Base-by-base conservation (phyloP, 73 alveolate genomes). In the Paramecium bursaria region DNA sequence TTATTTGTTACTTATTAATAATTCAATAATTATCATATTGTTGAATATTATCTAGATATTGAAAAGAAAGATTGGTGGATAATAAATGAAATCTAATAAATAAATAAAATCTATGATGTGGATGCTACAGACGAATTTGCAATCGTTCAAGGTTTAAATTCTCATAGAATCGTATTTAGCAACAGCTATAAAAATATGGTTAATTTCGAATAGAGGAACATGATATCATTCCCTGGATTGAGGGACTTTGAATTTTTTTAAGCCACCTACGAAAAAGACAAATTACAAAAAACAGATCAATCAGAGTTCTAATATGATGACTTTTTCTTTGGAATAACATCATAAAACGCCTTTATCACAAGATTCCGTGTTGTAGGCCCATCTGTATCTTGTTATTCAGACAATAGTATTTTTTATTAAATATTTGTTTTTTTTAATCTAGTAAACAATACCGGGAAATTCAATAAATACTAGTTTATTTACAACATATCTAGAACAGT, bases 111-210 rank as follows among this genome's bases (percentile, higher is more conserved):
- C 33, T 17, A 39, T 15, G 82, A 67, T 67, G 60, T 67, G 17
- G 82, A 67, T 67, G 82, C 55, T 33, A 42, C 82, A 35, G 82
- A 42, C 44, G 82, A 67, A 1, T 67, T 67, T 67, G 82, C 82
- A 2, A 67, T 67, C 19, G 21, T 67, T 15, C 19, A 47, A 13
- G 82, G 82, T 9, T 42, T 67, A 35, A 67, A 13, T 26, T 17
- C 26, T 67, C 82, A 67, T n/a, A 10, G 44, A 39, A 42, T 67
- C 29, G 53, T 67, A 19, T 67, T 39, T 67, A 4, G 22, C 15
- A 67, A 67, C 44, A 47, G 76, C 2, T 57, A 57, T 57, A 50
- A 57, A 10, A 30, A 30, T 57, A 57, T 57, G 27, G 76, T 50
- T 57, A 48, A 35, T 9, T 57, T 39, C 13, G 44, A 67, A 39